Evolutionary conservation across 768 basidiomycete genomes (phyloP).

Genomic region (Tricholoma matsutake): DNA sequence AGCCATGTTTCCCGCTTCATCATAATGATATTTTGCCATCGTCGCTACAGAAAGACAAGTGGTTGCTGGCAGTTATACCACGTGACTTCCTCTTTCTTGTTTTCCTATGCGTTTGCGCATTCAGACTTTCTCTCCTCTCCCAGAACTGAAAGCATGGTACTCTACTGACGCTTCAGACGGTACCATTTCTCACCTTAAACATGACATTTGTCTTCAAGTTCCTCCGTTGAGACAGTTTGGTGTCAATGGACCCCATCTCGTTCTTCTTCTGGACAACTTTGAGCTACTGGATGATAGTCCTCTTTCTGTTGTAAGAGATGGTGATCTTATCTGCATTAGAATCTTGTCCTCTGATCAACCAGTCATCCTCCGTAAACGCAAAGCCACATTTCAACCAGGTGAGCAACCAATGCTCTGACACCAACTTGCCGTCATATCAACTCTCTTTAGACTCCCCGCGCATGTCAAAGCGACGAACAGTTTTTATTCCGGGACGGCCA

Average conservation of each 20-base stretch:
- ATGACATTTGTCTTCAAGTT: conserved; percentile 32
- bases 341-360: not conserved
- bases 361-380: conserved; percentile 1
- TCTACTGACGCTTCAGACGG: conserved; percentile 25
- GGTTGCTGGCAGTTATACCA: not conserved
- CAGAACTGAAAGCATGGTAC: conserved; percentile 52
- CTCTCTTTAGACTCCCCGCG: conserved; percentile 3
- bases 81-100: not conserved
- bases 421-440: not conserved
- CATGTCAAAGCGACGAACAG: conserved; percentile 24
- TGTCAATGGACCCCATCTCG: conserved; percentile 20
- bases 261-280: conserved; percentile 44
- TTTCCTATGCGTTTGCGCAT: conserved; percentile 55
- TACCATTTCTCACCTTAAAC: conserved; percentile 38
- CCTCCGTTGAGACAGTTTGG: conserved; percentile 25
- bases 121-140: conserved; percentile 45
- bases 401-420: not conserved
- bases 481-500: conserved; percentile 4
- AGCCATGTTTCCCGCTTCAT: conserved; percentile 84
- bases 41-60: not conserved
- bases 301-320: conserved; percentile 42
- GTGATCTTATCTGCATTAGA: conserved; percentile 43
- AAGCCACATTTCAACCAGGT: not conserved
- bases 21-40: conserved; percentile 81
- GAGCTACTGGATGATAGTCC: conserved; percentile 42